Percentiles rank a stretch among this genome's conserved stretches.
phyloP scores from a whole-genome alignment of 2,329 filamentous ascomycete genomes.

The Botrytis pseudocinerea region DNA sequence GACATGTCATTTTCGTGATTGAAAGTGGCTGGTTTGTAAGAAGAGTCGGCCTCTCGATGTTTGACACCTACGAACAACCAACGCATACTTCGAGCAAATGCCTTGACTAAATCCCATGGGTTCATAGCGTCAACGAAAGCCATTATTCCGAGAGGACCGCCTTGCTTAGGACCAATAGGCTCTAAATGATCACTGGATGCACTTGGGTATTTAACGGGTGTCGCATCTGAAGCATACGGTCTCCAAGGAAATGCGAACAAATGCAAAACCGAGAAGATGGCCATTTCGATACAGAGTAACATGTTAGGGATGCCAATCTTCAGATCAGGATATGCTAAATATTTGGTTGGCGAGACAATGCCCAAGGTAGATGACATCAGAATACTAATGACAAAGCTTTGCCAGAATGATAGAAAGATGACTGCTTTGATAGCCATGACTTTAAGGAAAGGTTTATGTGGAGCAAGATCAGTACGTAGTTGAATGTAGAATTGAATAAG shows the following conservation, averaged over 20 bases:
- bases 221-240: slow-evolving; percentile 55
- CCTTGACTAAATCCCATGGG: slow-evolving; percentile 80
- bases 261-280: slow-evolving; percentile 74
- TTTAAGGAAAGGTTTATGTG: slow-evolving; percentile 75
- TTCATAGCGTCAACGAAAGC: slow-evolving; percentile 75
- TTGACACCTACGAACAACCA: slow-evolving; percentile 79
- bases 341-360: slow-evolving; percentile 37
- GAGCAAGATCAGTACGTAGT: slow-evolving; percentile 64
- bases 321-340: slow-evolving; percentile 71
- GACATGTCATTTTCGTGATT: slow-evolving; percentile 32
- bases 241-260: slow-evolving; percentile 80
- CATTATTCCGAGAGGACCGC: slow-evolving; percentile 63
- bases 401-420: slow-evolving; percentile 91
- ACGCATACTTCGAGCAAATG: slow-evolving; percentile 67
- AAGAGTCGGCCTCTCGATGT: slow-evolving; percentile 54
- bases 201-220: slow-evolving; percentile 1
- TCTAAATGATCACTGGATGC: slow-evolving; percentile 40
- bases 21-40: slow-evolving; percentile 45
- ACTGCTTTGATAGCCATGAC: slow-evolving; percentile 86
- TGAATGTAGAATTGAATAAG: slow-evolving; percentile 86
- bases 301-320: slow-evolving; percentile 78
- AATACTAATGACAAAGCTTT: slow-evolving; percentile 63
- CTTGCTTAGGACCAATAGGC: slow-evolving; percentile 53
- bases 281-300: slow-evolving; percentile 82
- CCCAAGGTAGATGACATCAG: slow-evolving; percentile 54